Base-by-base conservation (phyloP, 805 yeast genomes). In the Monosporozyma aerobia region DNA sequence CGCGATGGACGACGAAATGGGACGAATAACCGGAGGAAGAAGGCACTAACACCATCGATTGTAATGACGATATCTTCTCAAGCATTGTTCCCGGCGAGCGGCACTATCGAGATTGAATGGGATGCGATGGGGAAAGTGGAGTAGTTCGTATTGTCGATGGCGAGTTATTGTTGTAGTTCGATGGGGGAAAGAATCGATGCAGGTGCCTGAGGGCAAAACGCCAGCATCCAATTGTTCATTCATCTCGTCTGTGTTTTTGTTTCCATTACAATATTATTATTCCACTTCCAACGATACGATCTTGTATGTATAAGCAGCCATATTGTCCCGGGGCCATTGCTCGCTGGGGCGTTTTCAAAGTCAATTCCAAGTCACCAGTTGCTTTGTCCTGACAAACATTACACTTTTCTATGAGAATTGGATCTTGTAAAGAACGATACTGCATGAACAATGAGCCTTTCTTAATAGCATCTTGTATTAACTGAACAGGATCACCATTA, bases 301-400 rank as follows among this genome's bases (percentile, higher is more conserved):
- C 83, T 1, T 77, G 79, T 43, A 77, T 69, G 65, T 90, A 94
- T 5, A 92, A 63, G 0, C 87, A 95, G 16, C 89, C 69, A 58
- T 79, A 83, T 65, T 92, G 99, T 0, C 98, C 99, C 0, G 90
- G 87, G 0, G 97, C 90, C 63, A 94, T 79, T 0, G 96, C 97
- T 48, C 89, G 70, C 35, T 79, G 78, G 32, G 71, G 66, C 1
- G 73, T 69, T 0, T 56, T 54, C 32, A 90, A 71, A 23, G 59
- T 57, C 7, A 87, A 64, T 1, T 54, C 52, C 11, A 44, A 9
- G 2, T 5, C n/a, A 8, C 32, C 32, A 7, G 4, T n/a, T 14
- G 19, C 41, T n/a, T 14, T 10, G 41, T 27, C 47, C 5, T 6
- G 22, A 14, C 22, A 14, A 5, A 11, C 7, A 7, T 54, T 52